Base-by-base conservation (phyloP, 164 flowering plant genomes). In the Vitis amurensis region DNA sequence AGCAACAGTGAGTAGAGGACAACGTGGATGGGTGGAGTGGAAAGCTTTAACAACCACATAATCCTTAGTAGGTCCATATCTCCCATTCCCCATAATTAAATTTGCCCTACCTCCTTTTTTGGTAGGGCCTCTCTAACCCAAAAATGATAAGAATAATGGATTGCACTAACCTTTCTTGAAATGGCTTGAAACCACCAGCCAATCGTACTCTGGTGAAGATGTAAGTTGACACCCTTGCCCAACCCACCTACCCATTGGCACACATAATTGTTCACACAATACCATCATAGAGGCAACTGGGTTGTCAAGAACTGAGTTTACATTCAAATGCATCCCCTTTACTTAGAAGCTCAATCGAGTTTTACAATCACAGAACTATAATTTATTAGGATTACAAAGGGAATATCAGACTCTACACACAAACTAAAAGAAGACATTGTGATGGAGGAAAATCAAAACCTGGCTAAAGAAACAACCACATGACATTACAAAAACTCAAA, bases 401-500 rank as follows among this genome's bases (percentile, higher is more conserved):
- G 7, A 37, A 37, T 37, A 37, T 37, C 44, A 3, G 44, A 37
- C 7, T 37, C 44, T 37, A 37, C 44, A 37, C 44, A 4, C 44
- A 16, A 16, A 31, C 13, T 10, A 37, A 1, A n/a, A 37, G 30
- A 47, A 65, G 51, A 53, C 13, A 13, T 53, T 16, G 13, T 8
- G 6, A 4, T 15, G 8, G 12, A 67, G 47, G 19, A 53, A 44
- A 6, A 11, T 30, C n/a, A 17, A 56, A 68, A 19, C 19, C 2
- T 29, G 1, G n/a, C 31, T 37, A 37, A 10, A 15, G 57, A 63
- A 68, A 56, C 69, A 68, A 74, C 56, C 73, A 78, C 60, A 37
- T 59, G 71, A 51, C 55, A 71, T 59, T 76, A 78, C 80, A 83
- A 78, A 78, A 73, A 64, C 66, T 72, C 65, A 69, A 9, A 67